A percentile compares a stretch with the other conserved stretches of the same genome.
Conservation (phyloP, 2,329 filamentous ascomycete species). For the Fusarium marasasianum region DNA sequence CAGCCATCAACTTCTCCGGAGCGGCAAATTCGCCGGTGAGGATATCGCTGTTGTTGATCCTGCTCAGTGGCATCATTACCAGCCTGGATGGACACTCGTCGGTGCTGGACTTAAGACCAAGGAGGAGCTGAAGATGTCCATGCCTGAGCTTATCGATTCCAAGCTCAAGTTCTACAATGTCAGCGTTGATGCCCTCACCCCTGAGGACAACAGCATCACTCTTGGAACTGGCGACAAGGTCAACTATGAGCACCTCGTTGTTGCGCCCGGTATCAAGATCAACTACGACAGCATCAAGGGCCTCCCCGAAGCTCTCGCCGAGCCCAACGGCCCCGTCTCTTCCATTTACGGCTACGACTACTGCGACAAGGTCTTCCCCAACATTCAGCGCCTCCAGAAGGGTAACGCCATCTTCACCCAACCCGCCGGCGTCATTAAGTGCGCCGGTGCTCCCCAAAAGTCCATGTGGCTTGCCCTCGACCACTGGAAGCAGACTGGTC, state of each 20-base stretch:
- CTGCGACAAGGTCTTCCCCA: conserved; percentile 62
- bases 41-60: conserved; percentile 74
- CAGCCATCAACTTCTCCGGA: conserved; percentile 72
- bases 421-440: conserved; percentile 67
- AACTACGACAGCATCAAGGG: conserved; percentile 63
- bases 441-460: conserved; percentile 70
- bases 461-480: conserved; percentile 70
- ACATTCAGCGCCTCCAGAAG: conserved; percentile 57
- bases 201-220: conserved; percentile 65
- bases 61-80: conserved; percentile 71
- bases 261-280: conserved; percentile 66
- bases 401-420: conserved; percentile 69
- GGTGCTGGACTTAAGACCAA: conserved; percentile 72
- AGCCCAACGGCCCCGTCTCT: conserved; percentile 59
- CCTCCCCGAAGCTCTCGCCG: conserved; percentile 63
- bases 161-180: conserved; percentile 69
- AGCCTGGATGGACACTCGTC: conserved; percentile 76
- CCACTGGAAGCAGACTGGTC: conserved; percentile 63
- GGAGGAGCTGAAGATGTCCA: conserved; percentile 62
- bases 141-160: conserved; percentile 63
- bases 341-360: conserved; percentile 67
- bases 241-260: conserved; percentile 71
- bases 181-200: conserved; percentile 59
- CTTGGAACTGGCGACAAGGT: conserved; percentile 65
- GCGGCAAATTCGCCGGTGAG: conserved; percentile 63